These are phyloP conservation scores for Ilyonectria destructans DNA, from an alignment of 2,329 filamentous ascomycete genomes.

Conservation along the genomic window DNA sequence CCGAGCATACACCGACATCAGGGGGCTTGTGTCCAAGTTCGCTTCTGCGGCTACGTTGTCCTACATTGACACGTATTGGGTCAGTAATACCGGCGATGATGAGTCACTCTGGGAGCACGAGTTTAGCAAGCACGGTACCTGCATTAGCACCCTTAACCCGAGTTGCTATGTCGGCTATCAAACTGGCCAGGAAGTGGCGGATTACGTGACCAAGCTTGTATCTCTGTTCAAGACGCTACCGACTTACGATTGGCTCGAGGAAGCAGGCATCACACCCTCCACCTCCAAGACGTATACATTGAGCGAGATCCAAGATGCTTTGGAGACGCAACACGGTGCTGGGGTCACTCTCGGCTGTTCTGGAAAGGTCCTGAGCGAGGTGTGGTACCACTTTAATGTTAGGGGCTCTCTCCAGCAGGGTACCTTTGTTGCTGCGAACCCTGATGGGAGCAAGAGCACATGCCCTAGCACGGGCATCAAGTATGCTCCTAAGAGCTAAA, in stretches of 20 bases:
- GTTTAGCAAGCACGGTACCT: slow-evolving; percentile 83
- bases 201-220: slow-evolving; percentile 79
- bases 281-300: slow-evolving; percentile 72
- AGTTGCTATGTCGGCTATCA: slow-evolving; percentile 77
- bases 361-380: slow-evolving; percentile 63
- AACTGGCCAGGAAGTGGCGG: slow-evolving; percentile 76
- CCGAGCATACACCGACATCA: slow-evolving; percentile 78
- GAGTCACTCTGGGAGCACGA: slow-evolving; percentile 83
- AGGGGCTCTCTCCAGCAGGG: slow-evolving; percentile 73
- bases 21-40: slow-evolving; percentile 72
- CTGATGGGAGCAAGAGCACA: slow-evolving; percentile 68
- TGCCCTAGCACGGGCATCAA: slow-evolving; percentile 67
- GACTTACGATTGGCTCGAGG: slow-evolving; percentile 74
- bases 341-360: slow-evolving; percentile 73
- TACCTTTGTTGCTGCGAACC: slow-evolving; percentile 71
- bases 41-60: slow-evolving; percentile 69
- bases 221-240: slow-evolving; percentile 77
- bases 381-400: slow-evolving; percentile 77
- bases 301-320: slow-evolving; percentile 71
- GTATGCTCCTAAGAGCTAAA: slow-evolving; percentile 47
- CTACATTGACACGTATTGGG: slow-evolving; percentile 83
- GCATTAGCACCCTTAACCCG: slow-evolving; percentile 79
- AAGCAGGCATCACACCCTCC: slow-evolving; percentile 73
- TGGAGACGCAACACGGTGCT: slow-evolving; percentile 69
- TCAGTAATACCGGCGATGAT: slow-evolving; percentile 76